Percentiles rank a stretch among this genome's conserved stretches.
These are phyloP conservation scores for Botryotinia narcissicola DNA, from an alignment of 2,329 filamentous ascomycete genomes.

Conservation along the genomic window DNA sequence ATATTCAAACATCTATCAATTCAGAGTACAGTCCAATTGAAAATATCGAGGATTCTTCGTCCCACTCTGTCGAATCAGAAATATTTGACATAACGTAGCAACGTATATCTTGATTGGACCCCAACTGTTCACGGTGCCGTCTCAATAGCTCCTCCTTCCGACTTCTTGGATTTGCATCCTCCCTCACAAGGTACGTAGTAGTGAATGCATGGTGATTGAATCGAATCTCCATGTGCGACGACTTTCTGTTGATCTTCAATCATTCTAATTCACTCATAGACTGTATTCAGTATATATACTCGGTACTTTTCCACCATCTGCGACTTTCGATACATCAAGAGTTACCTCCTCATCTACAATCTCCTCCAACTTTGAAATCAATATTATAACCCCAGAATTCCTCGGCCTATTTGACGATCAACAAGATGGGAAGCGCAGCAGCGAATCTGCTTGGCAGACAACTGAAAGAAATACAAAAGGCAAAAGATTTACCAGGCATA, in stretches of 20 bases:
- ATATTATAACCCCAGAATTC: background rate
- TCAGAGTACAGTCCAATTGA: background rate
- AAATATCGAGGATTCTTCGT: background rate
- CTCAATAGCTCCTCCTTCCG: background rate
- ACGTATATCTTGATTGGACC: background rate
- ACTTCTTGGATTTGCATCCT: background rate
- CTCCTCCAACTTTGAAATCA: background rate
- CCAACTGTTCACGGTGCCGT: background rate
- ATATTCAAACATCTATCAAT: background rate
- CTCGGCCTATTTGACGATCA: background rate
- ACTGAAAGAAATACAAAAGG: constrained; percentile 89
- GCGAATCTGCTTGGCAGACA: constrained; percentile 77
- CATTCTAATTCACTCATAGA: background rate
- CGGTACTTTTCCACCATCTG: background rate
- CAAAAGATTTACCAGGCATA: constrained; percentile 90
- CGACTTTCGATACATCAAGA: background rate
- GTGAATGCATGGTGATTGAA: background rate
- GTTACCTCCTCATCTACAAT: background rate
- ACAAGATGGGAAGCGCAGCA: constrained; percentile 40
- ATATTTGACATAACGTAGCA: background rate
- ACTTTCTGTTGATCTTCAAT: background rate
- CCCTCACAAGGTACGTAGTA: background rate
- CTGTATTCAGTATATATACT: background rate
- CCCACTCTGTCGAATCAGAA: background rate
- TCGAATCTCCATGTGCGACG: background rate